Percentiles rank a stretch among this genome's conserved stretches.
Conservation (phyloP, 345 rosid species). For the Linum trigynum region DNA sequence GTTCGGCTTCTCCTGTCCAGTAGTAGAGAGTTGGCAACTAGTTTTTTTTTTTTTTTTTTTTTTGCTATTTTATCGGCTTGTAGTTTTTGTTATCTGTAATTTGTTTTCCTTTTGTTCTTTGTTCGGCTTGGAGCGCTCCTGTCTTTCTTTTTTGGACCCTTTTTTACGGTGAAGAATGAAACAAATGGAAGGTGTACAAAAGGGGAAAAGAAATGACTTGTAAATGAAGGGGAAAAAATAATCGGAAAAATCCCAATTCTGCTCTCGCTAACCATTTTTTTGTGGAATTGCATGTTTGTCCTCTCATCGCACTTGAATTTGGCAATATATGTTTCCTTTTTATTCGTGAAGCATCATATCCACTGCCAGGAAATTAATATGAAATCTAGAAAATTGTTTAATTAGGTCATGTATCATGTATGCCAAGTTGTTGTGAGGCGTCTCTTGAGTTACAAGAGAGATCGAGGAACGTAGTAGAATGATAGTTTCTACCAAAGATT, state of each 20-base stretch:
- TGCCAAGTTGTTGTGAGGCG: no score
- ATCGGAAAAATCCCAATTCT: not conserved
- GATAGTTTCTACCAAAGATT: no score
- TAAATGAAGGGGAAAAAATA: not conserved
- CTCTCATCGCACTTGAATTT: no score
- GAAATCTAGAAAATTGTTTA: no score
- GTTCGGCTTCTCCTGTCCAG: slow-evolving; percentile 6
- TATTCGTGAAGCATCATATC: no score
- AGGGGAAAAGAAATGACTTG: not conserved
- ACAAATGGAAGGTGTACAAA: slow-evolving; percentile 16
- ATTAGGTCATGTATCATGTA: no score
- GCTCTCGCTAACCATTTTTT: not conserved
- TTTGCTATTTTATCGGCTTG: not conserved
- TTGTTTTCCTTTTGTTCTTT: not conserved
- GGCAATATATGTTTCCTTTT: no score
- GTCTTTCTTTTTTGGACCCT: slow-evolving; percentile 7
- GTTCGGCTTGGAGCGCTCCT: not conserved
- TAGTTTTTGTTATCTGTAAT: no score
- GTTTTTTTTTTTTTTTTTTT: not conserved
- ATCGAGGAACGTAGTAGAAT: no score
- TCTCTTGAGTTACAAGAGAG: no score
- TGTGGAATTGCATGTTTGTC: not conserved
- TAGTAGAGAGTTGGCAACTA: slow-evolving; percentile 8
- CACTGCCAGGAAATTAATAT: no score
- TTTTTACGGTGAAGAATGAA: slow-evolving; percentile 1